Percentiles rank a stretch among this genome's conserved stretches.
Conservation (phyloP, 1,284 basidiomycete species). For the Trametes versicolor region DNA sequence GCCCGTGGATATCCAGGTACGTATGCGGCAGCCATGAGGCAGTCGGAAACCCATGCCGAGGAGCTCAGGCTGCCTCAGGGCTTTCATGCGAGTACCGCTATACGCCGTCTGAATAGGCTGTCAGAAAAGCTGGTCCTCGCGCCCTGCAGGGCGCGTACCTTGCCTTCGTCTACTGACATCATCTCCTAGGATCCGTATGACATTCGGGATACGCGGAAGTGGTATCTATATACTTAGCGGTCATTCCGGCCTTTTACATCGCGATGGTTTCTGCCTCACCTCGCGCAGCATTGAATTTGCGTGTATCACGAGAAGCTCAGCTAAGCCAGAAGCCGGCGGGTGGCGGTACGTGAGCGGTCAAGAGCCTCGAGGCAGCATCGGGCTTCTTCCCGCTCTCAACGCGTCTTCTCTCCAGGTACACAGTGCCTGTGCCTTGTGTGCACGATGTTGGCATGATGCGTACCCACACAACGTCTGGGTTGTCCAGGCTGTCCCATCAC, state of each 20-base stretch:
- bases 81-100: background rate
- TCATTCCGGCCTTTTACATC: background rate
- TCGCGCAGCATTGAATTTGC: background rate
- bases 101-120: background rate
- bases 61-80: background rate
- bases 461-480: background rate
- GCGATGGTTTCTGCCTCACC: background rate
- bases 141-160: background rate
- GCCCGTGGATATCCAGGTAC: background rate
- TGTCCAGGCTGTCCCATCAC: background rate
- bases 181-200: background rate
- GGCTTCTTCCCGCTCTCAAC: background rate
- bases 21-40: background rate
- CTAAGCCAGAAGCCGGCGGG: background rate
- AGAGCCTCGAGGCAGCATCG: conserved; percentile 4
- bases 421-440: conserved; percentile 14
- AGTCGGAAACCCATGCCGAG: background rate
- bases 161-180: background rate
- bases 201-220: background rate
- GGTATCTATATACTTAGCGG: too few species aligned
- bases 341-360: conserved; percentile 1
- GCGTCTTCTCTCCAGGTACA: conserved; percentile 5
- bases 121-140: background rate
- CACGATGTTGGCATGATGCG: background rate
- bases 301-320: background rate